These are phyloP conservation scores for Striga hermonthica DNA, from an alignment of 305 asterid genomes.

Conservation along the genomic window DNA sequence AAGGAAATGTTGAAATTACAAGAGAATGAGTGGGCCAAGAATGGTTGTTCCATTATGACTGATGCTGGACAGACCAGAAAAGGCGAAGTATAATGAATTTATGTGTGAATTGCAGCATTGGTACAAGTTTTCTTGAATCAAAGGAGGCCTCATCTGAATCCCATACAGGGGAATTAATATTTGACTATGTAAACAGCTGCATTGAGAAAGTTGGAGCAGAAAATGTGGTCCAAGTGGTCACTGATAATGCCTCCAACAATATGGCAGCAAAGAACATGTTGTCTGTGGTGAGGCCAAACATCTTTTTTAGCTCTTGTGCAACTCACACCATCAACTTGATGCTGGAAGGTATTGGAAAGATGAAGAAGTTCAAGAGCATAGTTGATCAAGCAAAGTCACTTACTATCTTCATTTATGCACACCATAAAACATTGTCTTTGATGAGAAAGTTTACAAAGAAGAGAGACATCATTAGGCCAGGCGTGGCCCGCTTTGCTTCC, in stretches of 20 bases:
- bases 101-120: background rate
- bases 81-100: too few relatives aligned
- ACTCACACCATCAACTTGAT: slow-evolving; percentile 10
- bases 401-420: background rate
- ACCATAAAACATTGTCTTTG: background rate
- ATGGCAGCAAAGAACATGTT: background rate
- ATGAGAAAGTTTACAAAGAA: too few relatives aligned
- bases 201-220: too few relatives aligned
- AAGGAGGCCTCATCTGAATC: background rate
- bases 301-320: slow-evolving; percentile 15
- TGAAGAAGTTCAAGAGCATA: background rate
- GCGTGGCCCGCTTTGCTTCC: background rate
- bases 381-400: slow-evolving; percentile 1
- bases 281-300: background rate
- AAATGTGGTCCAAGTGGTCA: slow-evolving; percentile 15
- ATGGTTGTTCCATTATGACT: slow-evolving; percentile 19
- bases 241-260: slow-evolving; percentile 18
- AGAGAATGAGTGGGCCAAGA: slow-evolving; percentile 12
- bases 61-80: slow-evolving; percentile 14
- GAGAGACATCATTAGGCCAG: too few relatives aligned
- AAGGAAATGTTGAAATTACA: background rate
- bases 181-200: too few relatives aligned
- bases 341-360: slow-evolving; percentile 4
- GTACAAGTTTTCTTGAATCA: slow-evolving; percentile 7
- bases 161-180: too few relatives aligned